phyloP scores from a whole-genome alignment of 768 basidiomycete genomes.

The Hemileccinum rubropunctum region DNA sequence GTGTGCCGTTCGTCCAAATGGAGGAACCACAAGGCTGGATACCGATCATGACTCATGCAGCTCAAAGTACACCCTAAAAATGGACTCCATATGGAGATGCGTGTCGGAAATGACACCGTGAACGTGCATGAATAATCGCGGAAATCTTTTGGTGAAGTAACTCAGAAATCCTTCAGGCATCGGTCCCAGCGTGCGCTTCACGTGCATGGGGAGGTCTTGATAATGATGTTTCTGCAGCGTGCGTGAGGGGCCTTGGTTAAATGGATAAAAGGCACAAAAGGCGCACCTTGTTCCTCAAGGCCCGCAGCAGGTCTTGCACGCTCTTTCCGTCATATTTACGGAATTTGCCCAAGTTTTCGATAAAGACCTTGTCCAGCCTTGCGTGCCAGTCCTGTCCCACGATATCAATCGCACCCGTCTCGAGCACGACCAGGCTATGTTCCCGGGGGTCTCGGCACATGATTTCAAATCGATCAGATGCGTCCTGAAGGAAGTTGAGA shows the following conservation, averaged over 20 bases:
- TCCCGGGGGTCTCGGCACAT: conserved; percentile 94
- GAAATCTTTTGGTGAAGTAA: conserved; percentile 95
- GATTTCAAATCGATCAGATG: conserved; percentile 96
- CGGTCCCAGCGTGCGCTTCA: conserved; percentile 82
- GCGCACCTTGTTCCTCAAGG: conserved; percentile 90
- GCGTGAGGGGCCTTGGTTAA: conserved; percentile 8
- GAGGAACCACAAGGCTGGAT: neutral
- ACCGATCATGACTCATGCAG: conserved; percentile 44
- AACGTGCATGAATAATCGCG: conserved; percentile 87
- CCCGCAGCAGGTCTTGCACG: conserved; percentile 89
- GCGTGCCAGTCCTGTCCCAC: conserved; percentile 91
- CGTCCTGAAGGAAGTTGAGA: conserved; percentile 93
- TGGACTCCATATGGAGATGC: conserved; percentile 74
- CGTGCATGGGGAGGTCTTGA: conserved; percentile 92
- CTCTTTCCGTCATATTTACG: conserved; percentile 92
- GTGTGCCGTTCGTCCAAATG: neutral
- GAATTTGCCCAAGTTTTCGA: conserved; percentile 95
- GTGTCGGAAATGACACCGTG: conserved; percentile 76
- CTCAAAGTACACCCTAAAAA: conserved; percentile 91
- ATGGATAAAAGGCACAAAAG: neutral
- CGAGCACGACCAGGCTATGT: conserved; percentile 67
- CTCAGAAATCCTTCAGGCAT: conserved; percentile 90
- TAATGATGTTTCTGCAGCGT: conserved; percentile 87
- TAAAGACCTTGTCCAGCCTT: conserved; percentile 82
- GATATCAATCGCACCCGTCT: conserved; percentile 63